Base-by-base conservation (phyloP, 768 basidiomycete genomes). In the Phlebiopsis gigantea region DNA sequence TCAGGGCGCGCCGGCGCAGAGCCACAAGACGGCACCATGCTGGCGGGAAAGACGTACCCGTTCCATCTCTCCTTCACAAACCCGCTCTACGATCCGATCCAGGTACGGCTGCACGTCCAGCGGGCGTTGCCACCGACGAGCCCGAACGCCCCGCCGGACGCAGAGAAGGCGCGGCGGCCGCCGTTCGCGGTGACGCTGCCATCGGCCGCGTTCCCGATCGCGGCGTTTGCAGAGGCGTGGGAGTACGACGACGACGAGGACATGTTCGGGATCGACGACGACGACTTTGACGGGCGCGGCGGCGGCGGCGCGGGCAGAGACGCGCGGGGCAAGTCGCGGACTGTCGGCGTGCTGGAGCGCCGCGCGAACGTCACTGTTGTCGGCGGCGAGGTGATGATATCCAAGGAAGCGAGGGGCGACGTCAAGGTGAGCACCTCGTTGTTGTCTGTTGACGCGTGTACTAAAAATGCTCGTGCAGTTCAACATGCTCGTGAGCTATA, bases 211-310 rank as follows among this genome's bases (percentile, higher is more conserved):
- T 96, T 99, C 68, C 76, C 88, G 5, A 83, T 98, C 46, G 85
- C 88, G 14, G 90, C 96, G 2, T 95, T 89, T 66, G 93, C 93
- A 17, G 97, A 98, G 68, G 93, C 92, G 30, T 98, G 96, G 96
- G 94, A 98, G 69, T 97, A 94, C 60, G 96, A 97, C 53, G 94
- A 94, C 57, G 93, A 96, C 57, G 93, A 74, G 46, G 80, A 79
- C 44, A 90, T 91, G 88, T 87, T 87, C 63, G 83, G 80, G 34
- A 74, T 76, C 12, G 78, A 79, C 29, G 74, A 73, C n/a, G 72
- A 73, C 21, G 74, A 74, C 26, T 57, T 69, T n/a, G 70, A 68
- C 19, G 71, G 66, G 21, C 53, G 43, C 15, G 63, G 61, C 0
- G 5, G 15, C 66, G 70, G 39, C 68, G 63, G 61, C 0, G 5